Percentiles rank a stretch among this genome's conserved stretches.
Conservation (phyloP, 2,329 filamentous ascomycete species). For the Fusarium sp. region DNA sequence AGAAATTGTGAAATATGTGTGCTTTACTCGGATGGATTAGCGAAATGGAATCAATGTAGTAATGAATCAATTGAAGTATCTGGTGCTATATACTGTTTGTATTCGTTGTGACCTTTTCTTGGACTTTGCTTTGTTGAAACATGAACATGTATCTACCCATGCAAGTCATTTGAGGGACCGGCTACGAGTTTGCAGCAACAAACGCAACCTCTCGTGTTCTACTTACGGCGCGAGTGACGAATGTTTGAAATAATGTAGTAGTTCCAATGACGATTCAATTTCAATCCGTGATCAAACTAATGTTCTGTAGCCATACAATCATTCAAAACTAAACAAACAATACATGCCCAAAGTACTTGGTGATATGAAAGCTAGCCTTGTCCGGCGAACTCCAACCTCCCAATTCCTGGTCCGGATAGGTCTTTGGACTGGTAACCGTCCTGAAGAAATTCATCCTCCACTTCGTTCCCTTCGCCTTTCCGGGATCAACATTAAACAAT, state of each 20-base stretch:
- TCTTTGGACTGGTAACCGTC: conserved; percentile 59
- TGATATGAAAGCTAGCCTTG: conserved; percentile 64
- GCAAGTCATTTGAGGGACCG: too few relatives aligned
- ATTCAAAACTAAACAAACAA: conserved; percentile 52
- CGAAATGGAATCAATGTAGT: background rate
- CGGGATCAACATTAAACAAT: conserved; percentile 64
- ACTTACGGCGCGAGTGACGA: background rate
- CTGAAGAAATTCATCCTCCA: conserved; percentile 70
- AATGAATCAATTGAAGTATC: conserved; percentile 18
- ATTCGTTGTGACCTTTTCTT: background rate
- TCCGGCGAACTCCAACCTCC: conserved; percentile 64
- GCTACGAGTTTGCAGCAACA: too few relatives aligned
- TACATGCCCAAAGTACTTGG: conserved; percentile 61
- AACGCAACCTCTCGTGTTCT: too few relatives aligned
- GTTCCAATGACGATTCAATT: background rate
- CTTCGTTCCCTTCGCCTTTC: conserved; percentile 58
- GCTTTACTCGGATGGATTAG: background rate
- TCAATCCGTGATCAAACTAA: background rate
- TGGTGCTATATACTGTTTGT: background rate
- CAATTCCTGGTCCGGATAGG: conserved; percentile 60
- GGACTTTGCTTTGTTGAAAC: background rate
- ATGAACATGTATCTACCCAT: background rate
- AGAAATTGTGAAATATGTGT: conserved; percentile 11
- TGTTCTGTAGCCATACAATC: too few relatives aligned
- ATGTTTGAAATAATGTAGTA: background rate